These are phyloP conservation scores for Exophiala alcalophila DNA, from an alignment of 2,329 filamentous ascomycete species.

Conservation along the genomic window DNA sequence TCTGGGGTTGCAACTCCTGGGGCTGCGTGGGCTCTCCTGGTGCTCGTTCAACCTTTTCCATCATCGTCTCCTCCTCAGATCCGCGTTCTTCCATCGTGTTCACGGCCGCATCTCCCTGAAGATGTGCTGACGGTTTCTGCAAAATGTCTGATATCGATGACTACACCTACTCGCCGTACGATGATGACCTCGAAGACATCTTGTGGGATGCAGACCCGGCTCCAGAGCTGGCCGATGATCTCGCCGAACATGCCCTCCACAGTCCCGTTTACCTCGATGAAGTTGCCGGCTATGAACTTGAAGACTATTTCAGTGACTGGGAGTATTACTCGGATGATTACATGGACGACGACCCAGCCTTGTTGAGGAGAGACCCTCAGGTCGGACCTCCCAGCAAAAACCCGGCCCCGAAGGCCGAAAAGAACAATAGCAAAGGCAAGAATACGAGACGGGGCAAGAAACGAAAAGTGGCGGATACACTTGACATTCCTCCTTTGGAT, in stretches of 20 bases:
- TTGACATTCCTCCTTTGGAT: conserved; percentile 17
- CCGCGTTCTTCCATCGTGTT: too few relatives aligned
- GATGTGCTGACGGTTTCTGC: conserved; percentile 1
- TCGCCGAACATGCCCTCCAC: conserved; percentile 42
- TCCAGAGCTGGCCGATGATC: conserved; percentile 36
- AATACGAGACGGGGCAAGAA: conserved; percentile 28
- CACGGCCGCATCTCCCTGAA: conserved; percentile 1
- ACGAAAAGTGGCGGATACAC: conserved; percentile 27
- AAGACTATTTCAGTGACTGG: conserved; percentile 45
- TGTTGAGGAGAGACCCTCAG: conserved; percentile 27
- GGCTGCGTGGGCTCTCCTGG: too few relatives aligned
- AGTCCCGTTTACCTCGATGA: conserved; percentile 42
- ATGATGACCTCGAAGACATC: conserved; percentile 29
- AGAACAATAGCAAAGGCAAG: conserved; percentile 14
- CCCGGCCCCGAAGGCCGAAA: conserved; percentile 14
- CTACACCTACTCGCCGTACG: conserved; percentile 28
- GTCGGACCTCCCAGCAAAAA: conserved; percentile 11
- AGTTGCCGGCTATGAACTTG: conserved; percentile 37
- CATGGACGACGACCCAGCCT: conserved; percentile 43
- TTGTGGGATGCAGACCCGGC: conserved; percentile 29
- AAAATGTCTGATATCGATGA: conserved; percentile 29
- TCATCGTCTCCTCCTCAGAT: neutral
- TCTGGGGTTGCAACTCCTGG: too few relatives aligned
- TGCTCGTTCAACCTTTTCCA: too few relatives aligned
- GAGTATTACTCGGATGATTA: conserved; percentile 47